Conservation (phyloP, 345 rosid species). For the Salix caprea region DNA sequence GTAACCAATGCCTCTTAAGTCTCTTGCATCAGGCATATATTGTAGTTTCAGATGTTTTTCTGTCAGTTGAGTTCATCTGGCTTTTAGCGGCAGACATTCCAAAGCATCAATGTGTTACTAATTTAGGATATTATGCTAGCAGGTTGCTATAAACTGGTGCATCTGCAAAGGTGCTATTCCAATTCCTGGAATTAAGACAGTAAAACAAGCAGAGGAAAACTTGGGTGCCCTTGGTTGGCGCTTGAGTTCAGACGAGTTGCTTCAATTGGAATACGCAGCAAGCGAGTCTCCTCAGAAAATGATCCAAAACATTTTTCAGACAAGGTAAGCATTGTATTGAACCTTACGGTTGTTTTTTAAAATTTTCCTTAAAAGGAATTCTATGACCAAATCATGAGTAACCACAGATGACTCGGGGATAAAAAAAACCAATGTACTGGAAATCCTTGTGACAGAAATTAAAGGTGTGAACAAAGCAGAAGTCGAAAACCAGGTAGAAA, state of each 20-base stretch:
- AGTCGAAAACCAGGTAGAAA: background rate
- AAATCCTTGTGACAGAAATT: background rate
- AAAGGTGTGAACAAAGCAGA: background rate
- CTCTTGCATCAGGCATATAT: too few relatives aligned
- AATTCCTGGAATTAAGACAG: constrained; percentile 78
- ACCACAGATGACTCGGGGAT: constrained; percentile 2
- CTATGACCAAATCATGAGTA: background rate
- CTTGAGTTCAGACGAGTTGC: constrained; percentile 58
- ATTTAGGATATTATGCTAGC: background rate
- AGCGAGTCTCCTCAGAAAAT: constrained; percentile 57
- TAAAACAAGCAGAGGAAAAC: constrained; percentile 71
- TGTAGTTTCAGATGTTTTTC: too few relatives aligned
- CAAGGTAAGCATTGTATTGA: constrained; percentile 27
- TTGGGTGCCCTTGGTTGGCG: constrained; percentile 84
- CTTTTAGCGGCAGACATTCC: background rate
- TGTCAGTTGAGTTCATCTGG: background rate
- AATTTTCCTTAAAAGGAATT: background rate
- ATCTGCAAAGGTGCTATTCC: constrained; percentile 81
- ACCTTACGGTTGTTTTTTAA: background rate
- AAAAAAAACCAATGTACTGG: background rate
- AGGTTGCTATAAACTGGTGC: constrained; percentile 97
- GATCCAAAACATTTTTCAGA: constrained; percentile 90
- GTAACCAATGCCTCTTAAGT: too few relatives aligned
- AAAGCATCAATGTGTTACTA: background rate
- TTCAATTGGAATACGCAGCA: constrained; percentile 68